A percentile compares a stretch with the other conserved stretches of the same genome.
phyloP scores from a whole-genome alignment of 352 stramenopile genomes.

The Aphanomyces euteiches region DNA sequence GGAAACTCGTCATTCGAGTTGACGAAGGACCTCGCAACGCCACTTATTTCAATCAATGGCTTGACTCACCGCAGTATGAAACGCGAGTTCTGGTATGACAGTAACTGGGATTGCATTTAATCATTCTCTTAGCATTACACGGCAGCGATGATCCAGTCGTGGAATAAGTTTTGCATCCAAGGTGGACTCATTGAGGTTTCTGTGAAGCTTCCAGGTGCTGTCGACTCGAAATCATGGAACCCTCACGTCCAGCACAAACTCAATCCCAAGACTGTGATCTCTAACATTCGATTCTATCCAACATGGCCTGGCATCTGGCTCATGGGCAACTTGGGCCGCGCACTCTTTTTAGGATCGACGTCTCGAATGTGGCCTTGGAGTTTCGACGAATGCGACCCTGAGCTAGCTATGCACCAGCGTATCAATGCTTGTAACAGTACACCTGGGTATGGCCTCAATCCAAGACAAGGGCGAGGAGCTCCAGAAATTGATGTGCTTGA shows the following conservation, averaged over 20 bases:
- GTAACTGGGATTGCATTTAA: background rate
- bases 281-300: constrained; percentile 38
- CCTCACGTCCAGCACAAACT: constrained; percentile 21
- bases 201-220: constrained; percentile 76
- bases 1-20: constrained; percentile 18
- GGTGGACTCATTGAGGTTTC: constrained; percentile 88
- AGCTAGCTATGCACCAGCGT: background rate
- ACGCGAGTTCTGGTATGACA: constrained; percentile 15
- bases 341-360: constrained; percentile 77
- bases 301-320: constrained; percentile 89
- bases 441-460: constrained; percentile 47
- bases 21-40: constrained; percentile 15
- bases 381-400: background rate
- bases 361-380: constrained; percentile 35
- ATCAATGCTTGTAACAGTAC: constrained; percentile 26
- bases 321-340: constrained; percentile 75
- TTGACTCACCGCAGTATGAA: background rate
- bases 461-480: constrained; percentile 50
- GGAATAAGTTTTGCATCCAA: constrained; percentile 96
- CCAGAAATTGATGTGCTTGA: constrained; percentile 84
- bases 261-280: constrained; percentile 22
- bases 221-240: constrained; percentile 31
- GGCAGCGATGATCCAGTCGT: constrained; percentile 87
- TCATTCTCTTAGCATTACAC: constrained; percentile 37
- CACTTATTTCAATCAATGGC: constrained; percentile 27